Conservation (phyloP, 805 yeast species). For the Grigorovia transvaalensis region DNA sequence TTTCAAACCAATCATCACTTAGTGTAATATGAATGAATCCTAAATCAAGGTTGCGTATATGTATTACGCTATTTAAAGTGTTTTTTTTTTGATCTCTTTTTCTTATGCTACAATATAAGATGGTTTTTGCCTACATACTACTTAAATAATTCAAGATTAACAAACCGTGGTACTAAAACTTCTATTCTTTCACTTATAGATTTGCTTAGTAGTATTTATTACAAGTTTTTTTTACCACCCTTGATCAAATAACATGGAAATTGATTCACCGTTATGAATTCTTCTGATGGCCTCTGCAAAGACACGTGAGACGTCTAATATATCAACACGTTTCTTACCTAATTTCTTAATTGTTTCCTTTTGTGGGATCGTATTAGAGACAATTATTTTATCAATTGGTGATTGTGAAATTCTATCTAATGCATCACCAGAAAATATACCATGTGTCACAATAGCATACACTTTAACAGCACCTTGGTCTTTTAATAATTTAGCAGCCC, state of each 20-base stretch:
- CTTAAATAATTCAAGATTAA: too few species aligned
- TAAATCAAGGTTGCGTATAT: too few species aligned
- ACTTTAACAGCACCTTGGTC: slow-evolving; percentile 88
- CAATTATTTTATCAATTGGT: slow-evolving; percentile 71
- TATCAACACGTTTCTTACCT: slow-evolving; percentile 54
- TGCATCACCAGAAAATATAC: slow-evolving; percentile 88
- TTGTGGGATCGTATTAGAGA: slow-evolving; percentile 91
- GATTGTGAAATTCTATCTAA: slow-evolving; percentile 54
- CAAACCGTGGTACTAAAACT: too few species aligned
- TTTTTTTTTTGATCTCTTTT: too few species aligned
- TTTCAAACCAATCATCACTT: too few species aligned
- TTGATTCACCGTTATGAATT: slow-evolving; percentile 94
- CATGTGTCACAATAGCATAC: slow-evolving; percentile 85
- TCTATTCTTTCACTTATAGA: too few species aligned
- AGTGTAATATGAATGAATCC: too few species aligned
- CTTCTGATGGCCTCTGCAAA: slow-evolving; percentile 94
- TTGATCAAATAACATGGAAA: slow-evolving; percentile 85
- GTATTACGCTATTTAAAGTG: too few species aligned
- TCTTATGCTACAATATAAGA: too few species aligned
- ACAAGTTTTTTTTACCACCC: slow-evolving; percentile 28
- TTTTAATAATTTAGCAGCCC: slow-evolving; percentile 86
- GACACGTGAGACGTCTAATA: slow-evolving; percentile 77
- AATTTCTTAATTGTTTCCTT: slow-evolving; percentile 39
- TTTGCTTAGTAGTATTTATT: too few species aligned
- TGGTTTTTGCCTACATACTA: too few species aligned